Evolutionary conservation across 1,284 basidiomycete genomes (phyloP), one percentile per base, ranked within the genome.

Genomic region (Apiotrichum brassicae): DNA sequence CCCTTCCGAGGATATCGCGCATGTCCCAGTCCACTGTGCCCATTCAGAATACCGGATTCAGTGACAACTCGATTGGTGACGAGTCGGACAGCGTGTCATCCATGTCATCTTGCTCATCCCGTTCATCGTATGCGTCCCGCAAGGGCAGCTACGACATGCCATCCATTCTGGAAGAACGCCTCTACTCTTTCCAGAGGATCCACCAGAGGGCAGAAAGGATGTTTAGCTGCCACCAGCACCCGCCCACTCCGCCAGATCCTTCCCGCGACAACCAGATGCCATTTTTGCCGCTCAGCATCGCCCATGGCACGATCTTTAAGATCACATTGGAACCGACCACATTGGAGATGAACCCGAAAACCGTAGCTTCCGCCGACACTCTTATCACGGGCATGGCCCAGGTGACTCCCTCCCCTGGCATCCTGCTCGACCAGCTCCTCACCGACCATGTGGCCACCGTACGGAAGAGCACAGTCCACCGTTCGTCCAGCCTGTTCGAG

Each of bases 81-180:
- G 62, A 62, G 44, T 61, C 63, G 2, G 63, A 62, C 32, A 43
- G 46, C 2, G 49, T 50, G 5, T 60, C 57, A 3, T 42, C 46
- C 1, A n/a, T 24, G 3, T 49, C 45, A 9, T 51, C 48, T 19
- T 20, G 35, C 1, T 51, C 49, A 1, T 44, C 57, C 0, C 40
- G 39, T 2, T 46, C 48, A 3, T 46, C 47, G 23, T 16, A 34
- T 20, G 5, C 18, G 6, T 30, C 28, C 28, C 26, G 18, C 5
- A 11, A 30, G 32, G 38, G 18, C 14, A 22, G 18, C 18, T 33
- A 25, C 32, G 51, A 56, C 35, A 45, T 50, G 32, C 18, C 51
- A 7, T 23, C 44, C 0, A 45, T 53, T 3, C 32, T 56, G 14
- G 54, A 56, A 28, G 42, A 41, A 5, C 46, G 46, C 6, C 43